A percentile compares a stretch with the other conserved stretches of the same genome.
These are phyloP conservation scores for Penicillium macrosclerotiorum DNA, from an alignment of 495 filamentous ascomycete species.

Conservation along the genomic window DNA sequence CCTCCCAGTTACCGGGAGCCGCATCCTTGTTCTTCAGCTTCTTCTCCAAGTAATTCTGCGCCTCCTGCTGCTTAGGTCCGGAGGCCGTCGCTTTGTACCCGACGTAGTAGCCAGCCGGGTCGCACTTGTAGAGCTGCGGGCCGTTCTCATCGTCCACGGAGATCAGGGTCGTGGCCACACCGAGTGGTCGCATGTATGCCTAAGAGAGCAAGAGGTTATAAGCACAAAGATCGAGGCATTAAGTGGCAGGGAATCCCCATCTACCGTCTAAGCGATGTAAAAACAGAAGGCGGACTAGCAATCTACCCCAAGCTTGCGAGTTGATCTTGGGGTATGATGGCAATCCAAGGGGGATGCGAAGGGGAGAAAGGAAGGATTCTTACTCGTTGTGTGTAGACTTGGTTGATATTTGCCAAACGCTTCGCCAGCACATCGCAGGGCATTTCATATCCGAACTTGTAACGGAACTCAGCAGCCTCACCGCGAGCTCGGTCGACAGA, in stretches of 20 bases:
- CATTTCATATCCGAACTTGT: slow-evolving; percentile 99
- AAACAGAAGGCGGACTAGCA: too few species aligned
- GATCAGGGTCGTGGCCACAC: slow-evolving; percentile 91
- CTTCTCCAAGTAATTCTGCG: slow-evolving; percentile 96
- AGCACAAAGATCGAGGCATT: not conserved
- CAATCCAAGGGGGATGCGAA: too few species aligned
- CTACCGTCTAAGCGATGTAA: too few species aligned
- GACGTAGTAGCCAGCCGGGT: slow-evolving; percentile 95
- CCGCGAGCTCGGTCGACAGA: slow-evolving; percentile 87
- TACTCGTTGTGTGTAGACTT: slow-evolving; percentile 97
- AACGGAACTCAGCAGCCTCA: slow-evolving; percentile 95
- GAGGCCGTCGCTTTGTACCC: slow-evolving; percentile 98
- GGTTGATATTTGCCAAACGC: slow-evolving; percentile 96
- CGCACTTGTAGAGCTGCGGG: slow-evolving; percentile 97
- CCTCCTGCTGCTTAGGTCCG: slow-evolving; percentile 97
- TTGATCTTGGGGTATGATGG: too few species aligned
- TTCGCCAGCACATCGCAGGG: slow-evolving; percentile 95
- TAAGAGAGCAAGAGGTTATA: slow-evolving; percentile 28
- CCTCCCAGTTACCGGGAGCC: slow-evolving; percentile 91
- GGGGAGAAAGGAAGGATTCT: slow-evolving; percentile 29
- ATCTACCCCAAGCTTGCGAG: too few species aligned
- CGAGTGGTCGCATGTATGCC: slow-evolving; percentile 98
- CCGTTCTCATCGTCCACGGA: slow-evolving; percentile 89
- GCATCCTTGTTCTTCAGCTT: slow-evolving; percentile 99
- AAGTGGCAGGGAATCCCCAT: too few species aligned